Conservation (phyloP, 441 rosid genomes). For the Adansonia gregorii region DNA sequence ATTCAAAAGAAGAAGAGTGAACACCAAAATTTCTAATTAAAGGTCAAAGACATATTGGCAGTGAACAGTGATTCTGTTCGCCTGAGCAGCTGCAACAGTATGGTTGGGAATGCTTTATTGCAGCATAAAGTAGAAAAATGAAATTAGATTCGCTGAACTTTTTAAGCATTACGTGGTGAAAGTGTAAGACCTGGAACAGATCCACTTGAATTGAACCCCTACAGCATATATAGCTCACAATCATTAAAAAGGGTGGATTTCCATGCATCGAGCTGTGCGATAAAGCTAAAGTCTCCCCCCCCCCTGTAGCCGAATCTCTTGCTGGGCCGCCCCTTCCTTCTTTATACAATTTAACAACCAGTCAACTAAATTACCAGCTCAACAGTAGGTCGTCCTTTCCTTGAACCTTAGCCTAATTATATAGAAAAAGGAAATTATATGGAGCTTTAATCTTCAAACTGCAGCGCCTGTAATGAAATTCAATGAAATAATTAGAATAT, state of each 20-base stretch:
- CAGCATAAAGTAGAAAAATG: constrained; percentile 26
- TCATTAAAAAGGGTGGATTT: constrained; percentile 41
- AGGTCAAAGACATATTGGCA: too few relatives aligned
- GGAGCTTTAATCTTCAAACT: too few relatives aligned
- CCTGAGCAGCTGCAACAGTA: too few relatives aligned
- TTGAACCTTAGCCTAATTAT: too few relatives aligned
- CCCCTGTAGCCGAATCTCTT: not conserved
- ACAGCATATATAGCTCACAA: constrained; percentile 27
- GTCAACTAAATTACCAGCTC: constrained; percentile 18
- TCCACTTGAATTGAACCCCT: constrained; percentile 27
- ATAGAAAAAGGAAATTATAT: too few relatives aligned
- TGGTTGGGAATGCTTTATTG: constrained; percentile 14
- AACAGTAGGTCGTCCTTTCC: too few relatives aligned
- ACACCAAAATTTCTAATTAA: too few relatives aligned
- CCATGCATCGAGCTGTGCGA: constrained; percentile 49
- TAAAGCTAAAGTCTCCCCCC: constrained; percentile 15
- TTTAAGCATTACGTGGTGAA: constrained; percentile 14
- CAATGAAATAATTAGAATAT: not conserved
- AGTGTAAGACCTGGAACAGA: not conserved
- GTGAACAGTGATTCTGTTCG: too few relatives aligned
- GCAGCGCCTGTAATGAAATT: too few relatives aligned
- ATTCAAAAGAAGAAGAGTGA: too few relatives aligned
- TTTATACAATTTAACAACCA: not conserved
- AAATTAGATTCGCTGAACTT: not conserved
- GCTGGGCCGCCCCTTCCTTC: not conserved